Base-by-base conservation (phyloP, 352 stramenopile species). In the Stramenopiles sp. region DNA sequence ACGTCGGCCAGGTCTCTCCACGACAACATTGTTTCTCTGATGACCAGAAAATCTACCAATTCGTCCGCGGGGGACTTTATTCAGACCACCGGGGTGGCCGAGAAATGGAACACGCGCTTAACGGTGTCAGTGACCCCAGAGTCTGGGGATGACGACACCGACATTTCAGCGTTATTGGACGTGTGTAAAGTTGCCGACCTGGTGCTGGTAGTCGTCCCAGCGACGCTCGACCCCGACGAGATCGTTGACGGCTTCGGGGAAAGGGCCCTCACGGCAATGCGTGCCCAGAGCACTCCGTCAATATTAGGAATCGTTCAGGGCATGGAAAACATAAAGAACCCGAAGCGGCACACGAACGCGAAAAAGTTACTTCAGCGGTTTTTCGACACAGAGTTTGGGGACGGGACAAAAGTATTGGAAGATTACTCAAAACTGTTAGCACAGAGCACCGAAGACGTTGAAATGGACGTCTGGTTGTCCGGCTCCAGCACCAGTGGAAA, bases 241-340 rank as follows among this genome's bases (percentile, higher is more conserved):
- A 84, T 90, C 68, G 80, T 96, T 37, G 93, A 93, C 76, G 77
- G 85, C 6, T 80, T 86, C 68, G 91, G 91, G 1, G 85, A 95
- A 75, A 82, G 85, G 35, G 89, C 96, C 37, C 81, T 98, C 68
- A 90, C 87, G 68, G 89, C 90, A 0, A 82, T 98, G 68, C 93
- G 94, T 73, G 89, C 86, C 4, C 92, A 97, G 77, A 92, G 92
- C 34, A 76, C 96, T 32, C 91, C 91, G 0, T 87, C 89, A 1
- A 86, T 88, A 0, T 84, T 94, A 18, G 88, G 88, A 6, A 81
- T 92, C 31, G 83, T 93, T 73, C 86, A 92, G 75, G 88, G 88
- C 37, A 81, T 93, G 6, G 87, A 93, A 30, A 82, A 76, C 69
- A n/a, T 81, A 32, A 82, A 77, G 71, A 81, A 81, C 34, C 33